A percentile compares a stretch with the other conserved stretches of the same genome.
Conservation (phyloP, 2,329 filamentous ascomycete genomes). For the Alternaria rosae region DNA sequence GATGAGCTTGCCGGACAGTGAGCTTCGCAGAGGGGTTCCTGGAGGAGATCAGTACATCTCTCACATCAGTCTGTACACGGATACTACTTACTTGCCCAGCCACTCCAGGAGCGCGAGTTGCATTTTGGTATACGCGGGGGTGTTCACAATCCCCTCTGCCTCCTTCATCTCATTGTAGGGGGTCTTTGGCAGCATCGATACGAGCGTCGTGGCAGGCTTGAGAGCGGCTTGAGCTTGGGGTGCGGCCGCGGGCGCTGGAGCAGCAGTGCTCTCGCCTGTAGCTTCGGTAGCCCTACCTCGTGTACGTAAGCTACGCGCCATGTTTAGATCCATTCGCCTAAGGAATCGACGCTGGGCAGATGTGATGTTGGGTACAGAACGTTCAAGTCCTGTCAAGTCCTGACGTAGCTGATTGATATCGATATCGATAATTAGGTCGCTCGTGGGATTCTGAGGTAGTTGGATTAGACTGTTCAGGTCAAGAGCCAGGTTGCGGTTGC, state of each 20-base stretch:
- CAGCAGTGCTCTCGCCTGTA: neutral
- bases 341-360: neutral
- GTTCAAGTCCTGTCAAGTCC: too few relatives aligned
- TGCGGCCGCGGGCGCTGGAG: neutral
- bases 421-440: neutral
- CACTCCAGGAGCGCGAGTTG: slow-evolving; percentile 26
- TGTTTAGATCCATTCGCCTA: neutral
- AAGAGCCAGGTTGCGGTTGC: too few relatives aligned
- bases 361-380: neutral
- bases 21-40: slow-evolving; percentile 21
- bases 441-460: too few relatives aligned
- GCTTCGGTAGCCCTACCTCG: neutral
- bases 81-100: slow-evolving; percentile 1
- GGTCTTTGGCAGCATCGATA: slow-evolving; percentile 16
- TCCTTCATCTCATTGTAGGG: slow-evolving; percentile 27
- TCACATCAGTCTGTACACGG: neutral
- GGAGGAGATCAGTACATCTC: neutral
- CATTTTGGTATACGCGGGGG: slow-evolving; percentile 24
- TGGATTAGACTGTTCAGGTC: too few relatives aligned
- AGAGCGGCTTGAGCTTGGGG: neutral
- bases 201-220: slow-evolving; percentile 15
- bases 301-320: neutral
- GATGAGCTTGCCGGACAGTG: slow-evolving; percentile 13
- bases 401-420: too few relatives aligned
- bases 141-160: slow-evolving; percentile 14